These are phyloP conservation scores for Tolypocladium cylindrosporum DNA, from an alignment of 2,329 filamentous ascomycete genomes.

Conservation along the genomic window DNA sequence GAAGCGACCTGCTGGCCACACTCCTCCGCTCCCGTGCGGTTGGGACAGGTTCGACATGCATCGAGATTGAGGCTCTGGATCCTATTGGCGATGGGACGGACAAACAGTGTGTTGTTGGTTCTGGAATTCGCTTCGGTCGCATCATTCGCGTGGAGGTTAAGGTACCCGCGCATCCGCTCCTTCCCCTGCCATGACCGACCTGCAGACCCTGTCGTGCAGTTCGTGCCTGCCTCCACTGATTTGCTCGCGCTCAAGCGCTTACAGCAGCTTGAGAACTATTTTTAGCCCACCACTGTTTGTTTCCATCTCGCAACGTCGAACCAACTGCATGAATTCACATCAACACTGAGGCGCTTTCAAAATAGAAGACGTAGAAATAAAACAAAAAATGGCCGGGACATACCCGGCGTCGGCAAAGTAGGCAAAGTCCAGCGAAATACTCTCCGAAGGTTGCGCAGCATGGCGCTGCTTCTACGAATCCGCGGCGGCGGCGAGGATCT, in stretches of 20 bases:
- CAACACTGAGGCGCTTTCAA: background rate
- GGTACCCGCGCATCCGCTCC: background rate
- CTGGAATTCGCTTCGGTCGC: background rate
- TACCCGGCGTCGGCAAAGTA: background rate
- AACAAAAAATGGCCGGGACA: background rate
- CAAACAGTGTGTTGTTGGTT: background rate
- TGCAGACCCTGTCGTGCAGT: background rate
- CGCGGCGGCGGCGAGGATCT: background rate
- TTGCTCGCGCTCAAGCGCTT: background rate
- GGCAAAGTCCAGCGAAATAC: background rate
- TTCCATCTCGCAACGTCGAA: background rate
- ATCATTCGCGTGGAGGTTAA: background rate
- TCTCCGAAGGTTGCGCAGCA: background rate
- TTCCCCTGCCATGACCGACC: background rate
- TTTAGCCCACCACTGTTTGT: background rate
- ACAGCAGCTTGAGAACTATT: background rate
- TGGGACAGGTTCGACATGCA: background rate
- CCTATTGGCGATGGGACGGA: background rate
- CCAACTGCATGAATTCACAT: background rate
- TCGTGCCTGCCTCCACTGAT: background rate
- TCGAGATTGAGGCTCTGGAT: background rate
- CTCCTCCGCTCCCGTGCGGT: background rate
- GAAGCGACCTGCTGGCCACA: background rate
- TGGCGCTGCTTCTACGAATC: background rate
- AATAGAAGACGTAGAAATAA: background rate